Percentiles rank a stretch among this genome's conserved stretches.
Evolutionary conservation across 2,329 filamentous ascomycete species (phyloP).

Genomic region (Trichoderma sp.): DNA sequence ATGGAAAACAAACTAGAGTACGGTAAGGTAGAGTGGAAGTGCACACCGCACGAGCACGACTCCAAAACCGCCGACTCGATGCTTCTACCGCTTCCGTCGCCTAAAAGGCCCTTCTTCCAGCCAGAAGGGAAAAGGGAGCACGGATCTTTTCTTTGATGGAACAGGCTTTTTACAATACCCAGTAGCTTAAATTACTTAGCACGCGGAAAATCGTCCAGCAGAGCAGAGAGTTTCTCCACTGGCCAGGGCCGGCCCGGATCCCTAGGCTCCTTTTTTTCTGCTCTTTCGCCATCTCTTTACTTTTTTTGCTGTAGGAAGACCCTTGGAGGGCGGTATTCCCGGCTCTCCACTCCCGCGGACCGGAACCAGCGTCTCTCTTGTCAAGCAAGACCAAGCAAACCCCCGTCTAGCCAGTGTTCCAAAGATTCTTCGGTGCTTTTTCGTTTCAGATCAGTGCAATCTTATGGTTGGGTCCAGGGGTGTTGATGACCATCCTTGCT

Average conservation of each 20-base stretch:
- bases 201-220: neutral
- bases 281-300: neutral
- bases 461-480: neutral
- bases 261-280: neutral
- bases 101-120: neutral
- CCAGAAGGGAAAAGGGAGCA: neutral
- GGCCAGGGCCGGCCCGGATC: slow-evolving; percentile 9
- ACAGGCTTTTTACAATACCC: neutral
- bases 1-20: neutral
- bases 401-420: neutral
- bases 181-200: slow-evolving; percentile 7
- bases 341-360: neutral
- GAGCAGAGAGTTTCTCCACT: neutral
- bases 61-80: neutral
- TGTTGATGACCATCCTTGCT: neutral
- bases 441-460: slow-evolving; percentile 18
- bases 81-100: neutral
- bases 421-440: slow-evolving; percentile 8
- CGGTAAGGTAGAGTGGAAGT: neutral
- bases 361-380: neutral
- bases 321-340: neutral
- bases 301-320: neutral
- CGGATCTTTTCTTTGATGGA: neutral
- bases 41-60: neutral
- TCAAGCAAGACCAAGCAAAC: neutral